phyloP scores from a whole-genome alignment of 768 basidiomycete genomes.

The Amanita exitialis region DNA sequence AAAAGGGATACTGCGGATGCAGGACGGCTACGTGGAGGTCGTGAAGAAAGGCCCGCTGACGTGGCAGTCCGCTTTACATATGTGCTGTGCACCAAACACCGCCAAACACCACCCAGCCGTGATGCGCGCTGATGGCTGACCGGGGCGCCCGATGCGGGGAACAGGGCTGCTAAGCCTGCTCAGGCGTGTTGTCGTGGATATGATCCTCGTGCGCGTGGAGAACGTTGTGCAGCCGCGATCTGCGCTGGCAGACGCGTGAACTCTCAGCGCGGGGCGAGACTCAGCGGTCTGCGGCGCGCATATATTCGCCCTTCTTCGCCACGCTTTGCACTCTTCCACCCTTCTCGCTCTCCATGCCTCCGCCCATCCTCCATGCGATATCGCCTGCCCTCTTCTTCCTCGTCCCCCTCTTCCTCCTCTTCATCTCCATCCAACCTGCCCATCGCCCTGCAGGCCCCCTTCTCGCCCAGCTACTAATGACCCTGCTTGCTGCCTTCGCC shows the following conservation, averaged over 20 bases:
- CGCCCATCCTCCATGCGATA: slow-evolving; percentile 4
- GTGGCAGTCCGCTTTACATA: slow-evolving; percentile 10
- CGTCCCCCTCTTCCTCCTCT: slow-evolving; percentile 12
- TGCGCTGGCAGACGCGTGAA: no score
- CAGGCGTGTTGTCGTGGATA: no score
- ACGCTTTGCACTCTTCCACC: no score
- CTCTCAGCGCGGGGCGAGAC: no score
- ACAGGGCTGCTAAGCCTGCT: no score
- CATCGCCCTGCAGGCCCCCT: background rate
- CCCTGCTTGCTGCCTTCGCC: slow-evolving; percentile 12
- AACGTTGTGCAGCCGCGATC: no score
- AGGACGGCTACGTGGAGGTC: slow-evolving; percentile 28
- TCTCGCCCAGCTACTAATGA: slow-evolving; percentile 8
- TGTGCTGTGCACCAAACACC: background rate
- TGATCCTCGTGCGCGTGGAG: no score
- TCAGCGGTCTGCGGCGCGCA: no score
- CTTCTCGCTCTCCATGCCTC: background rate
- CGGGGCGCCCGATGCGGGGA: no score
- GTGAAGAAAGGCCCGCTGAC: slow-evolving; percentile 13
- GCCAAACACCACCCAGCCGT: background rate
- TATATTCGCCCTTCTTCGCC: no score
- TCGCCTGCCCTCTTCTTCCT: slow-evolving; percentile 12
- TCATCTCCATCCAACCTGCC: slow-evolving; percentile 10
- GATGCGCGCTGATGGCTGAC: no score
- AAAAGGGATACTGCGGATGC: slow-evolving; percentile 22